phyloP scores from a whole-genome alignment of 805 yeast species.

The Danielia reshetovae region DNA sequence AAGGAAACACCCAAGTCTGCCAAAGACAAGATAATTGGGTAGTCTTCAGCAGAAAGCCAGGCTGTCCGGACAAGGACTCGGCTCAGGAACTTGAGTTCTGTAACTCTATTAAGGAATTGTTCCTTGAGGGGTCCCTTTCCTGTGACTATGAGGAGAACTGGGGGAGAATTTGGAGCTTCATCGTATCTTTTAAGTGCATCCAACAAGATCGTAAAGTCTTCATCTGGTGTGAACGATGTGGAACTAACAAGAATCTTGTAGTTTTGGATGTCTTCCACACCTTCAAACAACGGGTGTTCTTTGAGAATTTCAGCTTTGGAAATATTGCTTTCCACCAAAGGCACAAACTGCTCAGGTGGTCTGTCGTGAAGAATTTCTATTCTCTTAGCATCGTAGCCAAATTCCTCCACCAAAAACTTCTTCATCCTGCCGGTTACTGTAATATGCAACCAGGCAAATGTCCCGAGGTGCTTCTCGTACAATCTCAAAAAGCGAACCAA shows the following conservation, averaged over 20 bases:
- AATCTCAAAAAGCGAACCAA: slow-evolving; percentile 54
- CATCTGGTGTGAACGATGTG: slow-evolving; percentile 95
- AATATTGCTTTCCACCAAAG: slow-evolving; percentile 33
- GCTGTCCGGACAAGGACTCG: slow-evolving; percentile 56
- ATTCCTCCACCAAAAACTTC: slow-evolving; percentile 49
- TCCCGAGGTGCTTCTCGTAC: slow-evolving; percentile 64
- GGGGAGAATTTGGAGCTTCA: slow-evolving; percentile 27
- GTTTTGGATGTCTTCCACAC: slow-evolving; percentile 18
- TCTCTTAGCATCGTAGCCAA: slow-evolving; percentile 44
- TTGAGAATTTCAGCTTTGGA: slow-evolving; percentile 26
- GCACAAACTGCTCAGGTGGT: slow-evolving; percentile 67
- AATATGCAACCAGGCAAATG: slow-evolving; percentile 64
- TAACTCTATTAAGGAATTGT: slow-evolving; percentile 47
- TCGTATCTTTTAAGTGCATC: slow-evolving; percentile 67
- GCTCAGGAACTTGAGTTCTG: slow-evolving; percentile 38
- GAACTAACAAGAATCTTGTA: slow-evolving; percentile 77
- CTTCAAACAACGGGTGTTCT: slow-evolving; percentile 25
- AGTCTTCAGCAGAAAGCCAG: slow-evolving; percentile 78
- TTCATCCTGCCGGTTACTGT: slow-evolving; percentile 81
- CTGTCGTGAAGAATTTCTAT: slow-evolving; percentile 78
- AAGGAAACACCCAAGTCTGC: slow-evolving; percentile 89
- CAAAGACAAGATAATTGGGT: slow-evolving; percentile 67
- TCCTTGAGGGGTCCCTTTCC: slow-evolving; percentile 88
- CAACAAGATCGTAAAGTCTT: slow-evolving; percentile 69
- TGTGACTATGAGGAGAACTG: slow-evolving; percentile 73